phyloP scores from a whole-genome alignment of 2,329 filamentous ascomycete genomes.

The Didymella segeticola region DNA sequence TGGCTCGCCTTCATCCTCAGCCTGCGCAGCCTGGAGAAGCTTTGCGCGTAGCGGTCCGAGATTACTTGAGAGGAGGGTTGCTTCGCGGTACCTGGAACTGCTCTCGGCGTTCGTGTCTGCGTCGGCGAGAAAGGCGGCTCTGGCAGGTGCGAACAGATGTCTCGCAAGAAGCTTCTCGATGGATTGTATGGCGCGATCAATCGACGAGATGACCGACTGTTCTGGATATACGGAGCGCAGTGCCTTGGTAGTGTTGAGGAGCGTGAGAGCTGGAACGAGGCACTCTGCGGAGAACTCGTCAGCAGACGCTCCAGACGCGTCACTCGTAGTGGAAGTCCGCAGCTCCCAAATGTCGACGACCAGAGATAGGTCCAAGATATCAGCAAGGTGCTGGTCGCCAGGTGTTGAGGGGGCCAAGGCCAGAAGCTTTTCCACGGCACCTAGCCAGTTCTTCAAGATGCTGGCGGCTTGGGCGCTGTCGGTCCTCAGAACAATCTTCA shows the following conservation, averaged over 20 bases:
- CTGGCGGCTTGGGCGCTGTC: conserved; percentile 45
- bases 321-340: conserved; percentile 34
- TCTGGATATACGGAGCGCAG: conserved; percentile 3
- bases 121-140: conserved; percentile 47
- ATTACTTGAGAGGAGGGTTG: conserved; percentile 26
- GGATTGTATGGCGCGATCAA: conserved; percentile 20
- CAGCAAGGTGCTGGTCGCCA: neutral
- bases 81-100: conserved; percentile 14
- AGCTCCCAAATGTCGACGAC: conserved; percentile 45
- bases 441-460: conserved; percentile 47
- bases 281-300: conserved; percentile 50
- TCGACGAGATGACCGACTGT: neutral
- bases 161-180: conserved; percentile 50
- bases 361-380: conserved; percentile 31
- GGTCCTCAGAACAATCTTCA: conserved; percentile 45
- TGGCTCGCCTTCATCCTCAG: conserved; percentile 35
- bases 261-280: conserved; percentile 39
- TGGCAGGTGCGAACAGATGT: conserved; percentile 52
- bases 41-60: conserved; percentile 39
- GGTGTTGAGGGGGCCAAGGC: neutral
- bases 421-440: conserved; percentile 29
- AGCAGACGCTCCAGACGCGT: conserved; percentile 37
- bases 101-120: conserved; percentile 5
- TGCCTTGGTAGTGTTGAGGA: conserved; percentile 30
- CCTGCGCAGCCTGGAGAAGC: conserved; percentile 41